Evolutionary conservation across 768 basidiomycete genomes (phyloP).

Genomic region (Hortiboletus campestris): DNA sequence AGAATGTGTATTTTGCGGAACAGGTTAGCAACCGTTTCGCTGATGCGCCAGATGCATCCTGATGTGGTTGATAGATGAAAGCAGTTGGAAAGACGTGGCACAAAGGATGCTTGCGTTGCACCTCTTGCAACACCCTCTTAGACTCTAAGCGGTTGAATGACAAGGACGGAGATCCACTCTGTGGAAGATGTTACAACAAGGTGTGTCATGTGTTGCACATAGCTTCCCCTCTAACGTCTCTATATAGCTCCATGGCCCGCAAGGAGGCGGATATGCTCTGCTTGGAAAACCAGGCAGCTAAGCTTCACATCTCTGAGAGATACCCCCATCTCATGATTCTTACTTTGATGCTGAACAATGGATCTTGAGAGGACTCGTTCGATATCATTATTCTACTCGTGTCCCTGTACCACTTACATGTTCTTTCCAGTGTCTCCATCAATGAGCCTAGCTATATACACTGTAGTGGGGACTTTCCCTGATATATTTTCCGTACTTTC

Average conservation of each 20-base stretch:
- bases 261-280: slow-evolving; percentile 74
- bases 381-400: slow-evolving; percentile 21
- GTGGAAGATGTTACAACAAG: slow-evolving; percentile 74
- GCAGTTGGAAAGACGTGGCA: slow-evolving; percentile 81
- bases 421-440: slow-evolving; percentile 10
- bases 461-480: slow-evolving; percentile 7
- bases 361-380: slow-evolving; percentile 4
- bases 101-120: slow-evolving; percentile 74
- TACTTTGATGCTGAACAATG: slow-evolving; percentile 6
- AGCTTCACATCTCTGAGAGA: background rate
- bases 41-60: background rate
- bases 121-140: slow-evolving; percentile 63
- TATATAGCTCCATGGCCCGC: slow-evolving; percentile 67
- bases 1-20: slow-evolving; percentile 85
- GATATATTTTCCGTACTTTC: slow-evolving; percentile 1
- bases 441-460: slow-evolving; percentile 10
- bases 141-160: slow-evolving; percentile 74
- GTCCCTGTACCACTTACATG: slow-evolving; percentile 23
- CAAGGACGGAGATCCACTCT: slow-evolving; percentile 70
- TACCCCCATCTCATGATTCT: background rate
- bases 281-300: slow-evolving; percentile 51
- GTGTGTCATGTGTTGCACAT: slow-evolving; percentile 19
- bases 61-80: slow-evolving; percentile 52
- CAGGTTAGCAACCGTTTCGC: slow-evolving; percentile 45
- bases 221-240: background rate